These are phyloP conservation scores for Neonothopanus nambi DNA, from an alignment of 1,284 basidiomycete genomes.

Conservation along the genomic window DNA sequence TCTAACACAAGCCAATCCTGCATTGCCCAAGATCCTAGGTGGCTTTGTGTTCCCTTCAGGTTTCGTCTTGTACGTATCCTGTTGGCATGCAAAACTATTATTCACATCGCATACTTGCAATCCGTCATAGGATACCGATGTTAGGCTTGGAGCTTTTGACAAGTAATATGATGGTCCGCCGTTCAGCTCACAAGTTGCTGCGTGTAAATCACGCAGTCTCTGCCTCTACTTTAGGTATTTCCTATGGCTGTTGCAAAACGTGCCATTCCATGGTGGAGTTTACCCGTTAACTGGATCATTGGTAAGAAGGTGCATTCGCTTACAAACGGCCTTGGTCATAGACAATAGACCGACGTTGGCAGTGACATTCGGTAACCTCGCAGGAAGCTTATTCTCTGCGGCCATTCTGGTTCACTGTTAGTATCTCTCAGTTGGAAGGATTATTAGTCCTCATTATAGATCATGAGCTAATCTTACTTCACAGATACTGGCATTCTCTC, in stretches of 20 bases:
- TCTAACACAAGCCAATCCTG: slow-evolving; percentile 57
- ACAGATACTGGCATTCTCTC: slow-evolving; percentile 60
- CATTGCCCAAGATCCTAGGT: slow-evolving; percentile 62
- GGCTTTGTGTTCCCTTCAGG: slow-evolving; percentile 75
- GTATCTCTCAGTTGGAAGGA: no score
- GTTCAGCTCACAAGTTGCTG: no score
- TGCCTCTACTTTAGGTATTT: slow-evolving; percentile 60
- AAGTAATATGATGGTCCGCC: slow-evolving; percentile 71
- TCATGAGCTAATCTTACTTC: no score
- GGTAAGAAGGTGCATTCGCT: slow-evolving; percentile 39
- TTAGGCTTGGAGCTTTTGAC: slow-evolving; percentile 70
- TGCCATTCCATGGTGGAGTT: slow-evolving; percentile 66
- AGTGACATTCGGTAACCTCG: slow-evolving; percentile 75
- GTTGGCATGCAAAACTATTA: no score
- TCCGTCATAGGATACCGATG: slow-evolving; percentile 58
- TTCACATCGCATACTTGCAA: background rate
- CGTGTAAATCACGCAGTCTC: no score
- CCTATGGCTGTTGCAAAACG: slow-evolving; percentile 68
- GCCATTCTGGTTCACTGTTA: background rate
- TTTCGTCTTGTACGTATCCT: slow-evolving; percentile 60
- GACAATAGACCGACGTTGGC: no score
- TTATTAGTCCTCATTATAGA: no score
- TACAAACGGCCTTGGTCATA: background rate
- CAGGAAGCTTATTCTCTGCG: slow-evolving; percentile 71
- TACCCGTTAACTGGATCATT: slow-evolving; percentile 67